phyloP scores from a whole-genome alignment of 176 grass and related monocot species.

The Olyra latifolia region DNA sequence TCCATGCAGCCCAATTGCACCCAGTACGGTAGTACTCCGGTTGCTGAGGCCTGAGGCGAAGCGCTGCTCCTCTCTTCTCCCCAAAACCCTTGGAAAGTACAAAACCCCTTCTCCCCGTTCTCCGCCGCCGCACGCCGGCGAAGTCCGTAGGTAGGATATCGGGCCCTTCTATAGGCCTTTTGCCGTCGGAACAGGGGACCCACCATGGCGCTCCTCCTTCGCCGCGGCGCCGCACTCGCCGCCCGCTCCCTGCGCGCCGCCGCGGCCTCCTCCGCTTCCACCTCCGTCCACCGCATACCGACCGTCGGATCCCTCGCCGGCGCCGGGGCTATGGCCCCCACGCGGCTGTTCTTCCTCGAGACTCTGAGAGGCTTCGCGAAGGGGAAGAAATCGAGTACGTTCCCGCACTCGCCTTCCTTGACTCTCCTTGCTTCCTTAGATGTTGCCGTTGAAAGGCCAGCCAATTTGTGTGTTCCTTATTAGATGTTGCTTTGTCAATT shows the following conservation, averaged over 20 bases:
- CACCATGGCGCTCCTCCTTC: constrained; percentile 43
- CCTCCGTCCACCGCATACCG: constrained; percentile 39
- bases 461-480: not conserved
- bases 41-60: no score
- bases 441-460: not conserved
- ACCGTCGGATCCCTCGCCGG: constrained; percentile 27
- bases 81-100: constrained; percentile 17
- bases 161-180: constrained; percentile 16
- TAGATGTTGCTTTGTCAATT: not conserved
- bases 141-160: not conserved
- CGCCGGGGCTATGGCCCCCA: not conserved
- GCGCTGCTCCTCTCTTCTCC: not conserved
- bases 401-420: not conserved
- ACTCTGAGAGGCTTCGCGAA: constrained; percentile 66
- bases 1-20: no score
- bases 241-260: constrained; percentile 41
- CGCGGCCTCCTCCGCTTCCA: constrained; percentile 27
- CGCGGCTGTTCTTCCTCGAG: constrained; percentile 36
- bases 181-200: not conserved
- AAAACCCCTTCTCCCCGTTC: constrained; percentile 23
- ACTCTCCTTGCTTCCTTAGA: not conserved
- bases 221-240: constrained; percentile 34
- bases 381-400: constrained; percentile 78
- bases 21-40: no score
- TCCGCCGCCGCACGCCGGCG: constrained; percentile 34